Conservation (phyloP, 345 rosid genomes). For the Citrus hindsii region DNA sequence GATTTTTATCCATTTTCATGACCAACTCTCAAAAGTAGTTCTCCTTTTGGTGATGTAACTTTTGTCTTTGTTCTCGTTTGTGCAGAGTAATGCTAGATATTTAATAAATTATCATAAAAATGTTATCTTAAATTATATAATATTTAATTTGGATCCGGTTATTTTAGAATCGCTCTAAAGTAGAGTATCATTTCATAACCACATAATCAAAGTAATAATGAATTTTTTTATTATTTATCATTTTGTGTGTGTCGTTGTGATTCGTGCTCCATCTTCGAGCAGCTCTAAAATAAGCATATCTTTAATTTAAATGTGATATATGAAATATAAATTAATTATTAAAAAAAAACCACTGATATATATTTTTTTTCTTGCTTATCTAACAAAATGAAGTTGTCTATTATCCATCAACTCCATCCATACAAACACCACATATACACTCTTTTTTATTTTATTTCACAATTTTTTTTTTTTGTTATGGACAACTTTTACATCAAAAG, state of each 20-base stretch:
- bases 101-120: no score
- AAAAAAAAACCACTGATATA: no score
- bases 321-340: no score
- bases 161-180: rapidly evolving
- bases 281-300: rapidly evolving
- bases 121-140: no score
- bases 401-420: not conserved
- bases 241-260: rapidly evolving
- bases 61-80: not conserved
- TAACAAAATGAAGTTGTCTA: no score
- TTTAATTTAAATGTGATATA: no score
- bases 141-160: no score
- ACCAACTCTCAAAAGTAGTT: not conserved
- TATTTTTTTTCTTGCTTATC: no score
- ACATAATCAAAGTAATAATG: no score
- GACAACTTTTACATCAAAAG: no score
- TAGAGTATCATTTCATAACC: rapidly evolving
- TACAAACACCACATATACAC: not conserved
- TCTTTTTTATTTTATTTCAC: not conserved
- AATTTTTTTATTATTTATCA: no score
- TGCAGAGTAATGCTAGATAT: not conserved
- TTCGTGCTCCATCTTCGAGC: rapidly evolving
- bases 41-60: not conserved
- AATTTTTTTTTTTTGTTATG: no score
- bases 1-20: not conserved